Evolutionary conservation across 441 rosid species (phyloP).

Genomic region (Croton laevigatus): DNA sequence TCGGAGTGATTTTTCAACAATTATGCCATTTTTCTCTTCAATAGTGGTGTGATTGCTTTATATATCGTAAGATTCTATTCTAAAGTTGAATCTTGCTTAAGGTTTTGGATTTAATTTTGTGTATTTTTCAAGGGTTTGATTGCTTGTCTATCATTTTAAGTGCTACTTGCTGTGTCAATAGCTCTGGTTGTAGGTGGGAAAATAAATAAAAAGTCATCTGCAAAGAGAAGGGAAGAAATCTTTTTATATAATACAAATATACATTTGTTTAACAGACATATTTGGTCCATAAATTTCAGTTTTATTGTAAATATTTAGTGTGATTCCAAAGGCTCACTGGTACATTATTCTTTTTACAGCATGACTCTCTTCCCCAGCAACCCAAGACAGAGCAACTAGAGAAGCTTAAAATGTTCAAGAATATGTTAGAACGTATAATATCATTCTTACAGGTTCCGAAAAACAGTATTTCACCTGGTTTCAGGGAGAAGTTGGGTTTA

Average conservation of each 20-base stretch:
- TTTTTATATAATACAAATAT: neutral
- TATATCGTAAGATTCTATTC: too few relatives aligned
- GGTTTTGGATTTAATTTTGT: too few relatives aligned
- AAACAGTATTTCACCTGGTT: conserved; percentile 36
- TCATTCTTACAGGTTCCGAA: conserved; percentile 53
- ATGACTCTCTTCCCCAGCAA: conserved; percentile 67
- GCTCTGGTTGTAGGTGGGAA: too few relatives aligned
- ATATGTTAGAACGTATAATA: conserved; percentile 69
- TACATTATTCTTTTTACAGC: conserved; percentile 19
- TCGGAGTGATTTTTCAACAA: too few relatives aligned
- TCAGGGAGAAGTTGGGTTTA: conserved; percentile 61
- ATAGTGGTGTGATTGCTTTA: too few relatives aligned
- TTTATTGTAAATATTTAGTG: conserved; percentile 3
- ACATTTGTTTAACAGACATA: too few relatives aligned
- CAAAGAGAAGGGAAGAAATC: neutral
- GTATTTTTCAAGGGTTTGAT: too few relatives aligned
- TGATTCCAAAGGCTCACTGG: conserved; percentile 6
- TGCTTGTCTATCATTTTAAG: too few relatives aligned
- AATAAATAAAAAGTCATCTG: neutral
- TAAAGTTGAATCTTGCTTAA: too few relatives aligned
- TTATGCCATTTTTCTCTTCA: too few relatives aligned
- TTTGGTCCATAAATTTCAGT: neutral
- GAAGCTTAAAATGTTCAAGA: conserved; percentile 56
- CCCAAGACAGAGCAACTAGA: conserved; percentile 79
- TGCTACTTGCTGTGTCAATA: too few relatives aligned